Evolutionary conservation across 2,329 filamentous ascomycete species (phyloP).

Genomic region (Fusarium luffae): DNA sequence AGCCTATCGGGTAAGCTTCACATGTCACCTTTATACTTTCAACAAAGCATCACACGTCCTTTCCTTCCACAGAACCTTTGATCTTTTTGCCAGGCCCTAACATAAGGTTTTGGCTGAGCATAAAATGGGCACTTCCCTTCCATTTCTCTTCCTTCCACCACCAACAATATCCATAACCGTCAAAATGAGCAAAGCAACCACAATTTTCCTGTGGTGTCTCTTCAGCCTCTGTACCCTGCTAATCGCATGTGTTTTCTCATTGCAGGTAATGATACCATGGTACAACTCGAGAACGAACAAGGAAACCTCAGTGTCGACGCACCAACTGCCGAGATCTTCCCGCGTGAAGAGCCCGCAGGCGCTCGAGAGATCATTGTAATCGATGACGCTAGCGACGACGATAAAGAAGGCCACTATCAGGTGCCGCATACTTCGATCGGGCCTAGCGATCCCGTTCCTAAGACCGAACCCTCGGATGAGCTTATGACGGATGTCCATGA

Average conservation of each 20-base stretch:
- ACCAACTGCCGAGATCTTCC: neutral
- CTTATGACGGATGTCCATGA: accelerated
- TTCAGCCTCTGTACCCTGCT: neutral
- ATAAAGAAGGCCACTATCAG: too few species aligned
- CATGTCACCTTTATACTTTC: neutral
- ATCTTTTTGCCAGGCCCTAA: accelerated
- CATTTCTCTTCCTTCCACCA: neutral
- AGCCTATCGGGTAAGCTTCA: neutral
- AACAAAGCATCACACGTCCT: neutral
- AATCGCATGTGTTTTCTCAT: neutral
- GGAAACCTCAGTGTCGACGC: accelerated
- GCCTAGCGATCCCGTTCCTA: accelerated
- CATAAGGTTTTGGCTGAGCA: neutral
- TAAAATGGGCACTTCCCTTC: neutral
- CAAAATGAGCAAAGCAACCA: neutral
- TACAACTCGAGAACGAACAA: accelerated
- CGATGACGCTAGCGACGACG: neutral
- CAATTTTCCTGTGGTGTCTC: neutral
- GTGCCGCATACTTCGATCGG: too few species aligned
- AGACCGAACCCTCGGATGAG: neutral
- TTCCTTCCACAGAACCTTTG: neutral
- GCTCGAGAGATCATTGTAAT: neutral
- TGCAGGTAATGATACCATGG: accelerated
- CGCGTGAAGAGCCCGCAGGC: accelerated
- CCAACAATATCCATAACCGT: accelerated